Percentiles rank a stretch among this genome's conserved stretches.
These are phyloP conservation scores for Solanum rostratum DNA, from an alignment of 257 asterid species.

Conservation along the genomic window DNA sequence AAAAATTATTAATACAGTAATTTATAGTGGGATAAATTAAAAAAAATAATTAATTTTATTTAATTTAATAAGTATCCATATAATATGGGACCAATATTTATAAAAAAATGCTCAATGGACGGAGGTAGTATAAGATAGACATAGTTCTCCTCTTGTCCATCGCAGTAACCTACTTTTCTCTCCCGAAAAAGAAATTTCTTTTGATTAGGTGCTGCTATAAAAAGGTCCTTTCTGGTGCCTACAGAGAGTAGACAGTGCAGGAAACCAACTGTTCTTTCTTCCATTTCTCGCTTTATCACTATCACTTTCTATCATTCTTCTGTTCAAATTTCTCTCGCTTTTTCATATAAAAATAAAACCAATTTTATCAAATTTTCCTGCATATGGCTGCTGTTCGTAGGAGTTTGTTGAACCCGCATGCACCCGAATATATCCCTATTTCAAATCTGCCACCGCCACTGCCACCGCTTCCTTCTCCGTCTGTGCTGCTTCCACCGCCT, in stretches of 20 bases:
- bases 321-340: background rate
- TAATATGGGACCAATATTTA: too few species aligned
- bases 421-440: background rate
- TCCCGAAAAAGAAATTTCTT: background rate
- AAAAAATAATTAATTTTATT: too few species aligned
- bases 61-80: too few species aligned
- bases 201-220: background rate
- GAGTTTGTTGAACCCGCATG: background rate
- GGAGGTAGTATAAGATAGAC: background rate
- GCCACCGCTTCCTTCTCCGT: background rate
- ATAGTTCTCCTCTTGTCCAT: background rate
- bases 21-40: too few species aligned
- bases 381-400: background rate
- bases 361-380: background rate
- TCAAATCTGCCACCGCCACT: background rate
- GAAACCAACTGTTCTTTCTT: background rate
- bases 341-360: background rate
- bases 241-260: background rate
- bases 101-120: too few species aligned
- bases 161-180: background rate
- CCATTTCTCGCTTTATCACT: background rate
- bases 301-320: background rate
- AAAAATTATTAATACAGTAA: too few species aligned
- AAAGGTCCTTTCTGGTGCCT: background rate
- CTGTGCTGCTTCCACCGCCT: background rate